phyloP scores from a whole-genome alignment of 805 yeast genomes.

The Torulaspora gathmanii region DNA sequence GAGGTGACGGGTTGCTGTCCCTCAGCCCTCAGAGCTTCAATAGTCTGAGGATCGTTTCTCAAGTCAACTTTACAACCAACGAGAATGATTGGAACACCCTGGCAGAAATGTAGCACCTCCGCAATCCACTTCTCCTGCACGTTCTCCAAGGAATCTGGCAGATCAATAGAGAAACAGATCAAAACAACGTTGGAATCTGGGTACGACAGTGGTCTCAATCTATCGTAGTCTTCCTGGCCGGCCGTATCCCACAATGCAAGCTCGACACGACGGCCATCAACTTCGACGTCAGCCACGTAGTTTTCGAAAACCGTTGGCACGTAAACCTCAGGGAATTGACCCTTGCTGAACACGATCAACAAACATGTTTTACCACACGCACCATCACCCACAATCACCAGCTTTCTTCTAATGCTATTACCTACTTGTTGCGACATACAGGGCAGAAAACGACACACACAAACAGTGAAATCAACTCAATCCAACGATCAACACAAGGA shows the following conservation, averaged over 20 bases:
- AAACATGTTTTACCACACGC: slow-evolving; percentile 96
- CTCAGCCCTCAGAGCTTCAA: slow-evolving; percentile 66
- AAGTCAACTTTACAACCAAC: slow-evolving; percentile 91
- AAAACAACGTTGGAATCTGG: slow-evolving; percentile 90
- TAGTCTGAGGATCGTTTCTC: slow-evolving; percentile 74
- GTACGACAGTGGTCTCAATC: slow-evolving; percentile 84
- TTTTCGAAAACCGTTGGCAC: slow-evolving; percentile 97
- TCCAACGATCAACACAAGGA: not conserved
- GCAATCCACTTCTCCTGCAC: slow-evolving; percentile 96
- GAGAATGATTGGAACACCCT: slow-evolving; percentile 84
- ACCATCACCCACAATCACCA: slow-evolving; percentile 96
- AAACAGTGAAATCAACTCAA: slow-evolving; percentile 1
- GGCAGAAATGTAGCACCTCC: slow-evolving; percentile 90
- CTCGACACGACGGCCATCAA: slow-evolving; percentile 87
- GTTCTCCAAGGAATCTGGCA: slow-evolving; percentile 88
- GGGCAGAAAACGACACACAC: not conserved
- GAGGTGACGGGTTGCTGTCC: slow-evolving; percentile 77
- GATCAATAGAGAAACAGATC: slow-evolving; percentile 85
- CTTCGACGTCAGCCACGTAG: slow-evolving; percentile 94
- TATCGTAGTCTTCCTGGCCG: slow-evolving; percentile 96
- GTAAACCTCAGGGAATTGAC: slow-evolving; percentile 88
- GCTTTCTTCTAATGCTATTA: slow-evolving; percentile 56
- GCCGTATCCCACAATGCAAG: slow-evolving; percentile 98
- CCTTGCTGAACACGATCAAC: slow-evolving; percentile 79
- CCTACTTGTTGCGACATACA: slow-evolving; percentile 34